phyloP scores from a whole-genome alignment of 768 basidiomycete genomes.

The Naganishia onofrii region DNA sequence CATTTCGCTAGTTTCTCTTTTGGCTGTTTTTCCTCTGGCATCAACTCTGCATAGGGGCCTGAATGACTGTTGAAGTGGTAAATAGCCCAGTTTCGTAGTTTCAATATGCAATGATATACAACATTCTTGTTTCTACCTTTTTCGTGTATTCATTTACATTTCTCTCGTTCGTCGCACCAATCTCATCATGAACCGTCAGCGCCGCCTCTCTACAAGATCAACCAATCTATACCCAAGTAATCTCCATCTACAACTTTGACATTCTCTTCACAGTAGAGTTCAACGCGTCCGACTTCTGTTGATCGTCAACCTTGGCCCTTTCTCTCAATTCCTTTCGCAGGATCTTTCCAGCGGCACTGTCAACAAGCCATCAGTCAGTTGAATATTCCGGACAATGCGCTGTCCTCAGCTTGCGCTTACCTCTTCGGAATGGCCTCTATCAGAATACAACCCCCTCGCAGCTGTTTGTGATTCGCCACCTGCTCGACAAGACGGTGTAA shows the following conservation, averaged over 20 bases:
- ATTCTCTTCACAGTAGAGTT: slow-evolving; percentile 23
- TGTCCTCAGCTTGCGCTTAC: slow-evolving; percentile 50
- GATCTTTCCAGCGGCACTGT: slow-evolving; percentile 82
- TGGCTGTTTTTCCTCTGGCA: background rate
- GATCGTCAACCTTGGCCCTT: slow-evolving; percentile 26
- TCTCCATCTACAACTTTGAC: slow-evolving; percentile 15
- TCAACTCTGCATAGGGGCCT: too few species aligned
- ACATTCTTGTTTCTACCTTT: background rate
- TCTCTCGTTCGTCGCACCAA: background rate
- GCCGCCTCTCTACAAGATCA: too few species aligned
- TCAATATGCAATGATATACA: slow-evolving; percentile 6
- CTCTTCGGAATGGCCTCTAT: slow-evolving; percentile 69
- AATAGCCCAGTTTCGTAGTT: too few species aligned
- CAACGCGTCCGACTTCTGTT: slow-evolving; percentile 27
- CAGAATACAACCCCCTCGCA: slow-evolving; percentile 66
- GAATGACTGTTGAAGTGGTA: too few species aligned
- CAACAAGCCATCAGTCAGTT: background rate
- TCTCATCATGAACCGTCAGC: too few species aligned
- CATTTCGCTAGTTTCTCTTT: slow-evolving; percentile 5
- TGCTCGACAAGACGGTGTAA: background rate
- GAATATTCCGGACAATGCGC: background rate
- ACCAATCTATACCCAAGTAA: too few species aligned
- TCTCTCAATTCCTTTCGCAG: slow-evolving; percentile 64
- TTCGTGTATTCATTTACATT: background rate
- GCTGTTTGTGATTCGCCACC: slow-evolving; percentile 62